A percentile compares a stretch with the other conserved stretches of the same genome.
Evolutionary conservation across 192 early-diverging fungal species (phyloP).

Genomic region (Umbelopsis isabellina): DNA sequence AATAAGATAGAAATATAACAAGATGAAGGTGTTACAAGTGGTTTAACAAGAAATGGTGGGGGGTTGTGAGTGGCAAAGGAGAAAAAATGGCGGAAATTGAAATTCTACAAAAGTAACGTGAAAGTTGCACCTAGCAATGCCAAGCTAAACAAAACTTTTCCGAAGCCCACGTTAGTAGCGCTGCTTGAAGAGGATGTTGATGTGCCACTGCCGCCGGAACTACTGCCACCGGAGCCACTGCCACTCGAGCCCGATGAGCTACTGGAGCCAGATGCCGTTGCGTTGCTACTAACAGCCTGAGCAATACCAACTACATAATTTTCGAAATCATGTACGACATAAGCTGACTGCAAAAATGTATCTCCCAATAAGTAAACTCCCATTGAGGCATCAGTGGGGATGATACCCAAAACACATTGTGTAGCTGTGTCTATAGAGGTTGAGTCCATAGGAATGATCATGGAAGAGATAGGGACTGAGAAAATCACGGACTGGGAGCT

Average conservation of each 20-base stretch:
- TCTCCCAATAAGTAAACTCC: constrained; percentile 41
- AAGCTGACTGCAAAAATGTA: constrained; percentile 33
- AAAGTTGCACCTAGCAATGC: too few species aligned
- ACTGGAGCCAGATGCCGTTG: background rate
- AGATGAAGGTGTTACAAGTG: too few species aligned
- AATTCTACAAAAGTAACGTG: too few species aligned
- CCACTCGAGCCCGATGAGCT: background rate
- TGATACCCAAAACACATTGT: constrained; percentile 34
- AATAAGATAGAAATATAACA: too few species aligned
- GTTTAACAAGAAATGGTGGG: too few species aligned
- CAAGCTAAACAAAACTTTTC: too few species aligned
- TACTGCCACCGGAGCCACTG: background rate
- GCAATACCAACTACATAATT: constrained; percentile 36
- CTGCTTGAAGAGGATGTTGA: background rate
- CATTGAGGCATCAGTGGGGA: constrained; percentile 3
- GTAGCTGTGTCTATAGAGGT: background rate
- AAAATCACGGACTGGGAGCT: constrained; percentile 22
- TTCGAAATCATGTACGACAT: constrained; percentile 40
- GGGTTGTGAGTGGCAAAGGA: too few species aligned
- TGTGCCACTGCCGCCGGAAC: background rate
- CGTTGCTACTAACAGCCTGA: constrained; percentile 1
- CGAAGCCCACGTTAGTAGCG: too few species aligned
- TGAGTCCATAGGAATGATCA: constrained; percentile 36
- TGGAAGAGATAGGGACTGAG: constrained; percentile 19
- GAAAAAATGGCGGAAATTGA: too few species aligned